Percentiles rank a stretch among this genome's conserved stretches.
These are phyloP conservation scores for Thermomucor indicae-seudaticae DNA, from an alignment of 371 early-diverging fungal genomes.

Conservation along the genomic window DNA sequence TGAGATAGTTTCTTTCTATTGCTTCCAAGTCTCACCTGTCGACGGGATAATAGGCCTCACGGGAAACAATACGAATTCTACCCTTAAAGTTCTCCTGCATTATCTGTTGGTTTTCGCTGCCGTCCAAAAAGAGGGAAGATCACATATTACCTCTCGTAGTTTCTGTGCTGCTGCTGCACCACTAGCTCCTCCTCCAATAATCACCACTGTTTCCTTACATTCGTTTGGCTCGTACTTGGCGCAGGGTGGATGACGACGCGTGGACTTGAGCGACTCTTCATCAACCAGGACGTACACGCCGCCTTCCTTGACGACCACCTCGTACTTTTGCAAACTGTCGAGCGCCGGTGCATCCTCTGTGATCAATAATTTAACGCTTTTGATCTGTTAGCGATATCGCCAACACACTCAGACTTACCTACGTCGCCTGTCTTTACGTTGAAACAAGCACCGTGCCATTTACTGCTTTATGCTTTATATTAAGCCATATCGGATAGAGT, in stretches of 20 bases:
- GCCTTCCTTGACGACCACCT: slow-evolving; percentile 25
- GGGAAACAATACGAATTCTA: slow-evolving; percentile 32
- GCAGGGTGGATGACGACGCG: slow-evolving; percentile 26
- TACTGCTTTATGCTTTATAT: slow-evolving; percentile 14
- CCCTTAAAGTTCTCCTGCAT: slow-evolving; percentile 31
- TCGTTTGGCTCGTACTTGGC: slow-evolving; percentile 2
- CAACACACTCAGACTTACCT: slow-evolving; percentile 11
- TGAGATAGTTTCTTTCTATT: not conserved
- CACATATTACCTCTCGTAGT: slow-evolving; percentile 23
- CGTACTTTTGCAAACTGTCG: slow-evolving; percentile 35
- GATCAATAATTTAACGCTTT: not conserved
- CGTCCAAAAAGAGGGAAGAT: not conserved
- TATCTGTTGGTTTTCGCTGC: not conserved
- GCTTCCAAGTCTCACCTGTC: slow-evolving; percentile 24
- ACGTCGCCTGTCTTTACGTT: slow-evolving; percentile 50
- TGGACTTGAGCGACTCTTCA: slow-evolving; percentile 26
- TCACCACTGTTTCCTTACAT: slow-evolving; percentile 28
- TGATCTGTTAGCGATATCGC: not conserved
- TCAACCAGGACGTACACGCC: slow-evolving; percentile 38
- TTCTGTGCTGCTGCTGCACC: slow-evolving; percentile 43
- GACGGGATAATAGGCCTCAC: slow-evolving; percentile 47
- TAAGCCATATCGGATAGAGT: not conserved
- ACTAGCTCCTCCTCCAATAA: slow-evolving; percentile 52
- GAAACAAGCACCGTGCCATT: slow-evolving; percentile 60
- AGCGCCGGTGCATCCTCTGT: slow-evolving; percentile 52